Evolutionary conservation across 2,329 filamentous ascomycete species (phyloP).

Genomic region (Lecanosticta acicola): DNA sequence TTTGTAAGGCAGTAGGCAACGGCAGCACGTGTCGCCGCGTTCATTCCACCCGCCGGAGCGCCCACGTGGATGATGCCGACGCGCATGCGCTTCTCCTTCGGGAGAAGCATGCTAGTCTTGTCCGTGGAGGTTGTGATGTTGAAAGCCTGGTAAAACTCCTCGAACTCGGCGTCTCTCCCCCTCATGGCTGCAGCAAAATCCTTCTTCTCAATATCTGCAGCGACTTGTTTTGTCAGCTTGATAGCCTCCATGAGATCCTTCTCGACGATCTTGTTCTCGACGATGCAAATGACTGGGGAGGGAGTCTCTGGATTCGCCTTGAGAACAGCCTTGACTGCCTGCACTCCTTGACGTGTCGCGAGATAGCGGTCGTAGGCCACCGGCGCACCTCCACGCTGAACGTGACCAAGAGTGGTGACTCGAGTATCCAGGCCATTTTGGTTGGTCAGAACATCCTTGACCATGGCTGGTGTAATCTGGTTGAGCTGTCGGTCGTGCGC

Average conservation of each 20-base stretch:
- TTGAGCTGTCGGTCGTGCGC: slow-evolving; percentile 78
- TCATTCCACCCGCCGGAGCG: slow-evolving; percentile 95
- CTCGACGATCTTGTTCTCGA: slow-evolving; percentile 94
- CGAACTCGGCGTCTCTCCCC: slow-evolving; percentile 86
- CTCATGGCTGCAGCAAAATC: slow-evolving; percentile 85
- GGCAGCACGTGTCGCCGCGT: slow-evolving; percentile 86
- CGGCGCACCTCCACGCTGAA: slow-evolving; percentile 89
- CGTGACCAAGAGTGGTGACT: slow-evolving; percentile 91
- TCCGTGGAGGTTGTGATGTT: slow-evolving; percentile 82
- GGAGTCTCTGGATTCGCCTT: slow-evolving; percentile 83
- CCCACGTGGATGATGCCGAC: slow-evolving; percentile 97
- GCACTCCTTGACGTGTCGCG: slow-evolving; percentile 85
- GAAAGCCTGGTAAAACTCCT: slow-evolving; percentile 85
- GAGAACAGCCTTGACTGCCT: slow-evolving; percentile 86
- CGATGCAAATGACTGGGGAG: slow-evolving; percentile 92
- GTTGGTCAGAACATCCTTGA: slow-evolving; percentile 81
- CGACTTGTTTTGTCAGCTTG: slow-evolving; percentile 74
- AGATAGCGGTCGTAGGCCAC: slow-evolving; percentile 94
- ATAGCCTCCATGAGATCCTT: slow-evolving; percentile 88
- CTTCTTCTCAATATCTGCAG: slow-evolving; percentile 72
- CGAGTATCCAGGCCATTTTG: slow-evolving; percentile 82
- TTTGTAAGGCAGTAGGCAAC: slow-evolving; percentile 87
- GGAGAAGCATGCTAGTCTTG: slow-evolving; percentile 62
- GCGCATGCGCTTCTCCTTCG: slow-evolving; percentile 74
- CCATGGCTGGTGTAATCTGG: slow-evolving; percentile 72